A percentile compares a stretch with the other conserved stretches of the same genome.
Evolutionary conservation across 2,329 filamentous ascomycete species (phyloP).

Genomic region (Alternaria angustiovoidea): DNA sequence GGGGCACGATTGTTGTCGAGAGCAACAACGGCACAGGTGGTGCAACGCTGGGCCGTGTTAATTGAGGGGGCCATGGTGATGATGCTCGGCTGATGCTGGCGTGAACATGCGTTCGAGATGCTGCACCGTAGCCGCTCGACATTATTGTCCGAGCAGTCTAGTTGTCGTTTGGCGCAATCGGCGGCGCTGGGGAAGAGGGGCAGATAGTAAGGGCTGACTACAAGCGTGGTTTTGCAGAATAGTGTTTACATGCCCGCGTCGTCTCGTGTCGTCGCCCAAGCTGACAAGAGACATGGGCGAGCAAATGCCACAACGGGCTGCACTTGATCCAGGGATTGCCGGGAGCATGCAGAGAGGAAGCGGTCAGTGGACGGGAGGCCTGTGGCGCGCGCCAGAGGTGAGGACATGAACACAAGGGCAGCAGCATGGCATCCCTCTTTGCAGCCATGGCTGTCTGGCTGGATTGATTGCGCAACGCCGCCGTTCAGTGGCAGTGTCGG

Average conservation of each 20-base stretch:
- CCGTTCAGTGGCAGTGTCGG: background rate
- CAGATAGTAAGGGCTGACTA: constrained; percentile 8
- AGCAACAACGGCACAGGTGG: constrained; percentile 13
- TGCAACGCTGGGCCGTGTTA: constrained; percentile 18
- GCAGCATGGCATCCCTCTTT: background rate
- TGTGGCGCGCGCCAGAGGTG: background rate
- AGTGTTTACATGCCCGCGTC: constrained; percentile 6
- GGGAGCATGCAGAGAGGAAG: constrained; percentile 13
- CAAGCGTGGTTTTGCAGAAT: constrained; percentile 2
- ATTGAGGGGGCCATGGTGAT: background rate
- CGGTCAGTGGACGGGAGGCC: constrained; percentile 12
- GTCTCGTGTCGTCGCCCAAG: constrained; percentile 17
- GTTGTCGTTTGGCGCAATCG: background rate
- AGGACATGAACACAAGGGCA: background rate
- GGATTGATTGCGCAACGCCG: constrained; percentile 8
- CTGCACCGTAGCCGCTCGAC: constrained; percentile 1
- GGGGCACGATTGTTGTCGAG: constrained; percentile 14
- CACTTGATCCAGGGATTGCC: constrained; percentile 10
- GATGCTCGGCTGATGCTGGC: constrained; percentile 22
- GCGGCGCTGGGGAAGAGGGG: background rate
- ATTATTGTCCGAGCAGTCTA: background rate
- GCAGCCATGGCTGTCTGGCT: background rate
- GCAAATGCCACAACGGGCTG: constrained; percentile 10
- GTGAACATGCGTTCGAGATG: constrained; percentile 15
- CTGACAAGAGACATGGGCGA: constrained; percentile 18